A percentile compares a stretch with the other conserved stretches of the same genome.
Evolutionary conservation across 2,329 filamentous ascomycete species (phyloP).

Genomic region (Ceratocystis colombiana): DNA sequence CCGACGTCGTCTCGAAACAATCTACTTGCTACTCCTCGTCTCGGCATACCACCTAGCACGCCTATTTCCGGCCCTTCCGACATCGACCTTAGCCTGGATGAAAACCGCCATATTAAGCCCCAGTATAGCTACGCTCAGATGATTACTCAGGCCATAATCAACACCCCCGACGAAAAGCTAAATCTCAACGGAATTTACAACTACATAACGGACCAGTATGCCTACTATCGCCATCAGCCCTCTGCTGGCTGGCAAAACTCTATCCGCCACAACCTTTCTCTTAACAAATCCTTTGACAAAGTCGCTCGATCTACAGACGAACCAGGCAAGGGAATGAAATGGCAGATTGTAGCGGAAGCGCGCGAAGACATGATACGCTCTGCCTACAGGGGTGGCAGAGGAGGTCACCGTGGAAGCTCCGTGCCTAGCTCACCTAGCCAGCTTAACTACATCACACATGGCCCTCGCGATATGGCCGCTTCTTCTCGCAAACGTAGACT

Average conservation of each 20-base stretch:
- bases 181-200: slow-evolving; percentile 89
- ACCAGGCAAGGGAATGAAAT: slow-evolving; percentile 98
- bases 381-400: slow-evolving; percentile 50
- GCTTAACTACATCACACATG: slow-evolving; percentile 51
- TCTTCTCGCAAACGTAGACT: slow-evolving; percentile 50
- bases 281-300: slow-evolving; percentile 93
- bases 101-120: slow-evolving; percentile 84
- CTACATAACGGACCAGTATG: slow-evolving; percentile 82
- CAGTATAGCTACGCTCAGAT: slow-evolving; percentile 94
- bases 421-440: slow-evolving; percentile 58
- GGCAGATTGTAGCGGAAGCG: slow-evolving; percentile 79
- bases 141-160: slow-evolving; percentile 92
- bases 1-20: slow-evolving; percentile 35
- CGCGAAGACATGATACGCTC: slow-evolving; percentile 81
- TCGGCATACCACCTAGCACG: slow-evolving; percentile 19
- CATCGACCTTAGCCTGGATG: slow-evolving; percentile 70
- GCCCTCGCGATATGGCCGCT: slow-evolving; percentile 45
- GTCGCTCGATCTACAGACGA: slow-evolving; percentile 86
- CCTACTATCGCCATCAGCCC: slow-evolving; percentile 77
- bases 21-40: slow-evolving; percentile 20
- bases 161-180: slow-evolving; percentile 74
- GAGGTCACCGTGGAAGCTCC: slow-evolving; percentile 57
- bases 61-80: slow-evolving; percentile 35
- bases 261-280: slow-evolving; percentile 87
- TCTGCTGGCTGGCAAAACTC: slow-evolving; percentile 93